Base-by-base conservation (phyloP, 768 basidiomycete species). In the Sporobolomyces phaffii region DNA sequence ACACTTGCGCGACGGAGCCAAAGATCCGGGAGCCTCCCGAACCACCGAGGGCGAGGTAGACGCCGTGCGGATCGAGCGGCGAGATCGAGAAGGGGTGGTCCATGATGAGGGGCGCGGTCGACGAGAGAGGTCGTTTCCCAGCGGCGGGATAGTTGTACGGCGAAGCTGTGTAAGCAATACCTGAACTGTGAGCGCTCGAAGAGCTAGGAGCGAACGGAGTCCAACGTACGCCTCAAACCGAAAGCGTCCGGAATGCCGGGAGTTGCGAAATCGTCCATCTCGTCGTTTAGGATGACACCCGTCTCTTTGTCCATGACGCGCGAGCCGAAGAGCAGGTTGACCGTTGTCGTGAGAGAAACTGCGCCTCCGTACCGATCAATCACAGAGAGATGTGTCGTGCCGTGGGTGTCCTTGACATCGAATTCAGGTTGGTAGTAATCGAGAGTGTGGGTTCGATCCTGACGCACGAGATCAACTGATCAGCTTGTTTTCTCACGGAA, bases 11-110 rank as follows among this genome's bases (percentile, higher is more conserved):
- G 14, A 93, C 77, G 1, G 90, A 79, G 1, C 84, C 81, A 76
- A 94, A 89, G 60, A 98, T 97, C 31, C 87, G 82, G 5, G 87
- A 85, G 31, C 94, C 93, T 11, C 94, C 94, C 0, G 91, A 86
- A 18, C 87, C 94, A 49, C 94, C 94, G 43, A 91, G 74, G 2
- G 85, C 84, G 18, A 86, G 78, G 74, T 84, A 85, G 68, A 93
- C 83, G 9, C 89, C 90, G 70, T 91, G 83, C 33, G 56, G 56
- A 22, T 58, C 56, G 43, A 58, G 56, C 0, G 78, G 76, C 24
- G 53, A 56, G 20, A 54, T 20, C 7, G 51, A 53, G 45, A 41
- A 31, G 5, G 63, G 41, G 68, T 89, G 73, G 74, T 96, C 90
- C 14, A 97, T 76, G 67, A 98, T 91, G 0, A 85, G 84, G 0